Evolutionary conservation across 805 yeast genomes (phyloP).

Genomic region (Brettanomyces sp.): DNA sequence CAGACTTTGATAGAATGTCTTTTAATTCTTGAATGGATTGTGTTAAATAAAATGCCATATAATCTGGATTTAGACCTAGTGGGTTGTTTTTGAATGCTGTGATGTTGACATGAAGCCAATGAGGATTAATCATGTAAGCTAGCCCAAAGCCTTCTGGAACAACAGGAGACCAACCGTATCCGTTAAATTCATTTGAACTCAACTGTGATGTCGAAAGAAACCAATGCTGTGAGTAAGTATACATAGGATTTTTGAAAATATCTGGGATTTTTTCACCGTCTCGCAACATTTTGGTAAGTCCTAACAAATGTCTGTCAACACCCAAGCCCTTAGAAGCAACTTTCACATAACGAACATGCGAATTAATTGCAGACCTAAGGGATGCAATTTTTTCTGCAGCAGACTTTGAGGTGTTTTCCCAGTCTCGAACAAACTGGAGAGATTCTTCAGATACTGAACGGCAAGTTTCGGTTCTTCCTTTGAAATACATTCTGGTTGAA

Average conservation of each 20-base stretch:
- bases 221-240: constrained; percentile 75
- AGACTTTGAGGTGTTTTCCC: constrained; percentile 49
- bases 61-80: constrained; percentile 43
- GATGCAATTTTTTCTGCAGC: constrained; percentile 51
- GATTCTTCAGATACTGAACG: constrained; percentile 74
- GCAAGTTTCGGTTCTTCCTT: constrained; percentile 92
- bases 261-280: constrained; percentile 54
- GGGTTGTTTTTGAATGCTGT: constrained; percentile 59
- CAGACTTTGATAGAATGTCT: constrained; percentile 36
- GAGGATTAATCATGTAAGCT: constrained; percentile 85
- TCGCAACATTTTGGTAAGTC: constrained; percentile 59
- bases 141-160: constrained; percentile 88
- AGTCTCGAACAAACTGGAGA: constrained; percentile 58
- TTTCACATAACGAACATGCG: constrained; percentile 66
- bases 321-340: constrained; percentile 82
- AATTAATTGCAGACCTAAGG: constrained; percentile 61
- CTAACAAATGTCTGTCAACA: constrained; percentile 89
- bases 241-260: constrained; percentile 68
- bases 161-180: constrained; percentile 95
- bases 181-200: constrained; percentile 75
- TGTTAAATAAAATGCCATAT: constrained; percentile 57
- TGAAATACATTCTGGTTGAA: constrained; percentile 79
- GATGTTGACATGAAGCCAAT: constrained; percentile 79
- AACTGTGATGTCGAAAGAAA: constrained; percentile 81
- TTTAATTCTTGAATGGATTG: constrained; percentile 78